Base-by-base conservation (phyloP, 345 rosid genomes). In the Camelina hispida region DNA sequence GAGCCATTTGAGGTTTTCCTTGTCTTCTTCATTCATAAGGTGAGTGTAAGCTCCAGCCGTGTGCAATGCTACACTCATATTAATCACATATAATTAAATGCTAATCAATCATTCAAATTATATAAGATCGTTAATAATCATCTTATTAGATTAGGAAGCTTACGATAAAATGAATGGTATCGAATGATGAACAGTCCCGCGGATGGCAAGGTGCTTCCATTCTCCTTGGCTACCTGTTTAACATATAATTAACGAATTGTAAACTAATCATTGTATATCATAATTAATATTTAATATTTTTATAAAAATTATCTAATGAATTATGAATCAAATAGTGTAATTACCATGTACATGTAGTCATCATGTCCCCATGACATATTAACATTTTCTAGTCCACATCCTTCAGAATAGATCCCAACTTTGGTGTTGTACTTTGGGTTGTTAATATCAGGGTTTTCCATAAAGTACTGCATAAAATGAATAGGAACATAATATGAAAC, bases 351-450 rank as follows among this genome's bases (percentile, higher is more conserved):
- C 91, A 85, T 85, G 78, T 84, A 85, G 74, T 89, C 91, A 47
- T 88, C 91, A 37, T 89, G 91, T 0, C 93, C 93, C 87, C 88
- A 89, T 42, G 96, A 83, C 70, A 89, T 86, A 8, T 17, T 28
- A 3, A 87, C 85, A 52, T 86, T 84, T 0, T 81, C 83, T 11
- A 88, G 80, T n/a, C 87, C 93, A 75, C 91, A 88, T 34, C 87
- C 86, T 43, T 83, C 80, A 23, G 83, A 42, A 67, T 88, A 90
- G 28, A 87, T 65, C 25, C 93, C 88, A 68, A 66, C 30, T 74
- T 84, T 83, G 40, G 86, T 83, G 48, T 79, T 79, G 75, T 84
- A 85, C 3, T 11, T 57, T 9, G 86, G 85, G 59, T 81, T 85
- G 55, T 76, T 61, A 47, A 48, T 52, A 62, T 89, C 91, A 6